Evolutionary conservation across 2,329 filamentous ascomycete genomes (phyloP), one percentile per base, ranked within the genome.

Genomic region (Nakataea oryzae): DNA sequence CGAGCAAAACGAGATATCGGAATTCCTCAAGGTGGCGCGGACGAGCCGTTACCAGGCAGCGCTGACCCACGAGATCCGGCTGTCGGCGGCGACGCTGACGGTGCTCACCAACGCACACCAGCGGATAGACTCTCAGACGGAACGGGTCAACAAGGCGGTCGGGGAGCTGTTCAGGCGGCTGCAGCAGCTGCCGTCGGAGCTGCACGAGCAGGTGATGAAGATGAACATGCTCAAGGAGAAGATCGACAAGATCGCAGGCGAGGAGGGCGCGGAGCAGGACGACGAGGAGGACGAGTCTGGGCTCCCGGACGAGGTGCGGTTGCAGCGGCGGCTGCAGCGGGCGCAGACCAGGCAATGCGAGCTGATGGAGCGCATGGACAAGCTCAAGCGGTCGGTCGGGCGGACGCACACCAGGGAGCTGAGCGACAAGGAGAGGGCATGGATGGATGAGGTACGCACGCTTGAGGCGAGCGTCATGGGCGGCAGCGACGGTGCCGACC

Each of bases 91-190:
- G 27, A 90, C 88, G 2, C 78, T 93, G 24, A 82, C 86, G 65
- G 79, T 91, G 50, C 83, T 93, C 66, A 89, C 87, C 30, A 85
- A 90, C 63, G 85, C 86, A 0, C 90, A 93, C 71, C 86, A 88
- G 69, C 77, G 89, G 6, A 78, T 93, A 7, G 85, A 85, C 65
- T 81, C 82, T 12, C 88, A 93, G 72, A 91, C 88, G 0, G 80
- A 88, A 66, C 79, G 79, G 13, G 79, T 93, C 13, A 88, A 88
- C 21, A 76, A 83, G 56, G 89, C 87, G 1, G 89, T 87, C 0
- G 84, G 88, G 1, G 88, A 91, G 67, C 77, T 93, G 7, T 93
- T 92, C 74, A 79, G 86, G 29, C 81, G 86, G 62, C 90, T 88
- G 64, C 82, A 88, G 66, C 79, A 85, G 57, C 78, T 93, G 29